These are phyloP conservation scores for Aspergillus nidulans DNA, from an alignment of 495 filamentous ascomycete genomes.

Conservation along the genomic window DNA sequence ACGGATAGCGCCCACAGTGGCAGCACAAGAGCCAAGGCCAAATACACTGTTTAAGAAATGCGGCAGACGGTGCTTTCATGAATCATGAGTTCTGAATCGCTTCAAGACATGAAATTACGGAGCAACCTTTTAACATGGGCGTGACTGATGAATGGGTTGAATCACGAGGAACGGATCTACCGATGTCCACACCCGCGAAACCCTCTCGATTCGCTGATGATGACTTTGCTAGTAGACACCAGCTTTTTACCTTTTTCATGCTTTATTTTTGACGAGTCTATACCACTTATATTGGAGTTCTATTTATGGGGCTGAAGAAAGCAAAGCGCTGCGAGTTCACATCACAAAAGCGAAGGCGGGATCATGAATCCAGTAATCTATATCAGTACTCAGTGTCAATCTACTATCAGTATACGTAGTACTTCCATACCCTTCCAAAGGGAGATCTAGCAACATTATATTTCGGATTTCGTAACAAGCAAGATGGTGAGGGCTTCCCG, in stretches of 20 bases:
- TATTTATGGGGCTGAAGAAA: conserved; percentile 10
- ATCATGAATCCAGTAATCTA: not conserved
- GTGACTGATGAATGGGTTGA: conserved; percentile 11
- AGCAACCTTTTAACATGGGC: conserved; percentile 15
- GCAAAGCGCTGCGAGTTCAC: conserved; percentile 1
- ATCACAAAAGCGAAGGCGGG: conserved; percentile 8
- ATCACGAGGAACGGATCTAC: conserved; percentile 3
- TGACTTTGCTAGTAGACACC: conserved; percentile 17
- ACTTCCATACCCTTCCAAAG: not conserved
- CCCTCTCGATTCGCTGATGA: conserved; percentile 15
- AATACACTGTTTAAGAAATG: conserved; percentile 67
- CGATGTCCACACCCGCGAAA: conserved; percentile 1
- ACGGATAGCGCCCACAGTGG: conserved; percentile 89
- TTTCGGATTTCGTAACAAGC: not conserved
- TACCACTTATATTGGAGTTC: conserved; percentile 23
- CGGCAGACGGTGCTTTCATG: conserved; percentile 7
- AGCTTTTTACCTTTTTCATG: conserved; percentile 20
- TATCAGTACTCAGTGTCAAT: not conserved
- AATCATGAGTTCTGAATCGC: conserved; percentile 12
- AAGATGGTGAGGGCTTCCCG: not conserved
- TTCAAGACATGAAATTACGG: conserved; percentile 16
- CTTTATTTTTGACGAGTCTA: conserved; percentile 25
- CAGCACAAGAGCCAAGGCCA: conserved; percentile 92
- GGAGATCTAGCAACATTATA: not conserved
- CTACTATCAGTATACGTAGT: not conserved